Conservation (phyloP, 345 rosid species). For the Hypericum androsaemum region DNA sequence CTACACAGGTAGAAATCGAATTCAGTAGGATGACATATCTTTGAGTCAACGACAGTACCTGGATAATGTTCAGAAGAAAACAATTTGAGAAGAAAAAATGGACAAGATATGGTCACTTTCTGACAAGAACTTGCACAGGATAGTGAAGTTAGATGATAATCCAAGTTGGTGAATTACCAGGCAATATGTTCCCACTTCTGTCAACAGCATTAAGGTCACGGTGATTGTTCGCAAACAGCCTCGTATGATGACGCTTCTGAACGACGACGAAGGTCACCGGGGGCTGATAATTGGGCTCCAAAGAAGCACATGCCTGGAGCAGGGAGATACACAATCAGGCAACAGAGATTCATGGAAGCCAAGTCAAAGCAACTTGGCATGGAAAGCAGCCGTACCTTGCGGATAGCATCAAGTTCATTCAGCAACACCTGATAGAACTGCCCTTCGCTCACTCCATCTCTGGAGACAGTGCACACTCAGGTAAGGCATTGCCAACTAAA, state of each 20-base stretch:
- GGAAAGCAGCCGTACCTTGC: constrained; percentile 20
- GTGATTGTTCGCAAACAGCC: constrained; percentile 32
- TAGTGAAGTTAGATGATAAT: not conserved
- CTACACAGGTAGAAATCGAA: constrained; percentile 36
- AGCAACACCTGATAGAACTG: constrained; percentile 37
- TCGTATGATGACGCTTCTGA: constrained; percentile 36
- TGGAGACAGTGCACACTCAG: constrained; percentile 1
- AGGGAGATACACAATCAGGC: constrained; percentile 1
- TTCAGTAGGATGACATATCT: constrained; percentile 38
- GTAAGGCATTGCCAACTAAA: not conserved
- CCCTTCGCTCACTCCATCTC: constrained; percentile 42
- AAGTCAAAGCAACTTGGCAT: not conserved
- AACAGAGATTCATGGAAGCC: not conserved
- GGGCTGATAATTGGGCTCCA: constrained; percentile 33
- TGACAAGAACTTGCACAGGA: too few species aligned
- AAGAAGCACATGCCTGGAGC: constrained; percentile 32
- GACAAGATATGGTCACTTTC: too few species aligned
- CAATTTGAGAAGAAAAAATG: not conserved
- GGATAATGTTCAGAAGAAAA: not conserved
- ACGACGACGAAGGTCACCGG: constrained; percentile 37
- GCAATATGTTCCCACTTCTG: constrained; percentile 34
- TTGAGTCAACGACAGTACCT: constrained; percentile 38
- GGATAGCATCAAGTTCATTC: constrained; percentile 36
- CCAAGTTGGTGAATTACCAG: constrained; percentile 17
- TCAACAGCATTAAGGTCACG: constrained; percentile 23